phyloP scores from a whole-genome alignment of 306 rosid species.

The Sphenostylis stenocarpa region DNA sequence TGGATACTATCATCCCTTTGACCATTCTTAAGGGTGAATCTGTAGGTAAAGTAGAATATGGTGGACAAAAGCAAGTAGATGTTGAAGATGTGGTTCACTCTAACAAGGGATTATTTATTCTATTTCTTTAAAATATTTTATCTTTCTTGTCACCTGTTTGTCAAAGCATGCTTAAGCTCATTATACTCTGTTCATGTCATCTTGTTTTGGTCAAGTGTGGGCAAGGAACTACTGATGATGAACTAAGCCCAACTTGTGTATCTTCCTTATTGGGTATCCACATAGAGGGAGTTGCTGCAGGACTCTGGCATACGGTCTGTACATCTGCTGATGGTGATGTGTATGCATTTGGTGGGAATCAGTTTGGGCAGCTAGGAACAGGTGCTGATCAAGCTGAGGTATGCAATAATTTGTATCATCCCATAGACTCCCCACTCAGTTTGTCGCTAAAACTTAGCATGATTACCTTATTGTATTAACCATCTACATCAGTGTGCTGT shows the following conservation, averaged over 20 bases:
- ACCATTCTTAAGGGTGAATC: slow-evolving; percentile 58
- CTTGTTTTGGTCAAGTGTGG: slow-evolving; percentile 70
- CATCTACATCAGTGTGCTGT: not conserved
- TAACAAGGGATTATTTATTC: slow-evolving; percentile 55
- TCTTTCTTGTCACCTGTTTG: slow-evolving; percentile 32
- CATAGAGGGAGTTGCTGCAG: slow-evolving; percentile 80
- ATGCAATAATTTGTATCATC: slow-evolving; percentile 15
- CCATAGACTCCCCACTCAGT: not conserved
- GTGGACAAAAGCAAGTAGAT: slow-evolving; percentile 69
- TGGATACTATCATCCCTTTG: slow-evolving; percentile 37
- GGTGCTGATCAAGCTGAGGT: slow-evolving; percentile 93
- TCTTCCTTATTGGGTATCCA: slow-evolving; percentile 80
- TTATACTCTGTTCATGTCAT: slow-evolving; percentile 30
- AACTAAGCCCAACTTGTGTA: slow-evolving; percentile 73
- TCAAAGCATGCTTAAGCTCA: slow-evolving; percentile 33
- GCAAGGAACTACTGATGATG: slow-evolving; percentile 90
- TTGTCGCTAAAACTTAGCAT: not conserved
- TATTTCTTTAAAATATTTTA: slow-evolving; percentile 39
- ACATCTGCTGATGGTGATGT: slow-evolving; percentile 88
- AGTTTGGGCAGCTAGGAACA: slow-evolving; percentile 97
- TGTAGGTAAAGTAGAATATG: slow-evolving; percentile 77
- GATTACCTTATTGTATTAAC: not conserved
- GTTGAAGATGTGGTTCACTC: slow-evolving; percentile 71
- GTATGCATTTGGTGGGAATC: slow-evolving; percentile 89
- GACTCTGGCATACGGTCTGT: slow-evolving; percentile 94